These are phyloP conservation scores for Evernia prunastri DNA, from an alignment of 495 filamentous ascomycete species.

Conservation along the genomic window DNA sequence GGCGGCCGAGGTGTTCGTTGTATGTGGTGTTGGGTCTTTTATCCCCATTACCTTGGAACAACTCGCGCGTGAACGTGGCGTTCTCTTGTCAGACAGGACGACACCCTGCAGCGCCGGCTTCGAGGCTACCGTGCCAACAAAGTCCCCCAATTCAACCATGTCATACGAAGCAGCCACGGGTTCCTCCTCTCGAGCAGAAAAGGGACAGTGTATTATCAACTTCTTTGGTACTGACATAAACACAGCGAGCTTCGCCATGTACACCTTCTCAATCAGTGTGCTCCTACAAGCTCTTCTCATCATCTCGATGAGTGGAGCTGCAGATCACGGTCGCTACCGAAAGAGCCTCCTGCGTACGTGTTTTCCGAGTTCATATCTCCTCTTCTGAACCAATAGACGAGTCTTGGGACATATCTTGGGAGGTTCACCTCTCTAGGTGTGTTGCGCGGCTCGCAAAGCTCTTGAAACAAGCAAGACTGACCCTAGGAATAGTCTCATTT, in stretches of 20 bases:
- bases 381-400: too few species aligned
- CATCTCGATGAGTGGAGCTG: constrained; percentile 90
- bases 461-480: too few species aligned
- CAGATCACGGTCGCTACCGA: constrained; percentile 89
- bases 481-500: too few species aligned
- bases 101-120: constrained; percentile 60
- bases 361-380: too few species aligned
- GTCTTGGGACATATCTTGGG: too few species aligned
- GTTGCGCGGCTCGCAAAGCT: too few species aligned
- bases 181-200: constrained; percentile 24
- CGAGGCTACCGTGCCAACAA: constrained; percentile 31
- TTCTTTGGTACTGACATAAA: constrained; percentile 82
- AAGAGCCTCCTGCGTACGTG: constrained; percentile 80
- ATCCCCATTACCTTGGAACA: constrained; percentile 95
- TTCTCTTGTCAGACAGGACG: constrained; percentile 66
- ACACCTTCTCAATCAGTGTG: constrained; percentile 91
- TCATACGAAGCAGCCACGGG: constrained; percentile 7
- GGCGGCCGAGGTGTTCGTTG: constrained; percentile 95
- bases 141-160: constrained; percentile 31
- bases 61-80: constrained; percentile 81
- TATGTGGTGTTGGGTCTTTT: constrained; percentile 86
- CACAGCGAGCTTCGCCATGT: constrained; percentile 96
- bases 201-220: constrained; percentile 75
- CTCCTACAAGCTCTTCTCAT: constrained; percentile 82
- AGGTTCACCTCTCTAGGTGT: too few species aligned